phyloP scores from a whole-genome alignment of 1,139 yeast species.

The Taiozyma sp. region DNA sequence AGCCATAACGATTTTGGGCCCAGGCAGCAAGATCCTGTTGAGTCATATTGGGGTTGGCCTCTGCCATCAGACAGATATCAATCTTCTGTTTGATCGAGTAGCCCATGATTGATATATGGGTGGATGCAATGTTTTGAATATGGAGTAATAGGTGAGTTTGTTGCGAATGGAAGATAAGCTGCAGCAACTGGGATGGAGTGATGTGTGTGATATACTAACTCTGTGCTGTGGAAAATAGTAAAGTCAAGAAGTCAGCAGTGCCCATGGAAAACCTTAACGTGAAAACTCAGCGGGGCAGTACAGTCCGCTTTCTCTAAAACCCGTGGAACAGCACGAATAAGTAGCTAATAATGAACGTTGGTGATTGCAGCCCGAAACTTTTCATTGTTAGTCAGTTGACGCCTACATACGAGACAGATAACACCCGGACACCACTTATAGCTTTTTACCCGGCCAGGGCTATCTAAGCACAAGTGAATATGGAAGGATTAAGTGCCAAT shows the following conservation, averaged over 20 bases:
- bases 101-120: conserved; percentile 34
- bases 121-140: background rate
- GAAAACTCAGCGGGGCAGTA: background rate
- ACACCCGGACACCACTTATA: background rate
- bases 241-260: background rate
- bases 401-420: background rate
- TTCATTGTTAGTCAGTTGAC: background rate
- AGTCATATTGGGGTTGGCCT: conserved; percentile 60
- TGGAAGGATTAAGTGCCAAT: background rate
- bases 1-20: conserved; percentile 52
- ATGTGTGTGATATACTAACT: background rate
- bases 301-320: background rate
- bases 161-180: background rate
- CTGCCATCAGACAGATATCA: conserved; percentile 62
- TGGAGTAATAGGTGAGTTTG: background rate
- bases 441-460: background rate
- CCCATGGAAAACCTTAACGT: background rate
- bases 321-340: background rate
- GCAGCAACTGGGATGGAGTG: background rate
- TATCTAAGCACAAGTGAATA: background rate
- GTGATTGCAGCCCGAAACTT: background rate
- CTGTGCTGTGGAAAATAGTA: background rate
- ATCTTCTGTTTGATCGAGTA: conserved; percentile 59
- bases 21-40: conserved; percentile 61
- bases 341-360: too few species aligned